phyloP scores from a whole-genome alignment of 371 early-diverging fungal genomes.

The Amoeboaphelidium protococcarum region DNA sequence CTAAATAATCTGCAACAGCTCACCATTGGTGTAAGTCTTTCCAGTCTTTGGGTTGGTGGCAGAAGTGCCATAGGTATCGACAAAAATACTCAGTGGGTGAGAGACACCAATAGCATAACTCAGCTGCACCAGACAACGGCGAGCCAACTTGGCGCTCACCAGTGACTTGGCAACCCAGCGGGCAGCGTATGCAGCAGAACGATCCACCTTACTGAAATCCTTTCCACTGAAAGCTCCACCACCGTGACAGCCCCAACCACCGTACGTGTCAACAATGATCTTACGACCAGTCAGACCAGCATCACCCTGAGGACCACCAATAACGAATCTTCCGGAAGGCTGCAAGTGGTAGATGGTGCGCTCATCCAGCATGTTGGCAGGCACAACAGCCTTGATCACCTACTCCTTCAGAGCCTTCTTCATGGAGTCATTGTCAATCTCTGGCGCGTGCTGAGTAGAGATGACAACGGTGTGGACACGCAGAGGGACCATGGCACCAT shows the following conservation, averaged over 20 bases:
- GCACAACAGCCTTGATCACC: slow-evolving; percentile 81
- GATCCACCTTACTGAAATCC: slow-evolving; percentile 99
- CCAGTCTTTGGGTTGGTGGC: too few species aligned
- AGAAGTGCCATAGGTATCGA: slow-evolving; percentile 92
- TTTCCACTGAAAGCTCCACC: slow-evolving; percentile 99
- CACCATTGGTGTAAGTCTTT: slow-evolving; percentile 54
- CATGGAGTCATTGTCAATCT: slow-evolving; percentile 53
- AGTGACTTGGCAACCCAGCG: slow-evolving; percentile 94
- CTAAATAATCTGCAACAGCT: slow-evolving; percentile 76
- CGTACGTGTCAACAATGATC: slow-evolving; percentile 89
- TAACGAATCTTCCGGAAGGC: slow-evolving; percentile 96
- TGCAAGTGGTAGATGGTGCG: slow-evolving; percentile 87
- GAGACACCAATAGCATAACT: slow-evolving; percentile 98
- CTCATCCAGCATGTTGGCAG: slow-evolving; percentile 61
- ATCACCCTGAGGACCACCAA: slow-evolving; percentile 99
- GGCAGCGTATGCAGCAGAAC: slow-evolving; percentile 97
- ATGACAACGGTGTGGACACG: slow-evolving; percentile 95
- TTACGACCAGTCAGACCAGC: slow-evolving; percentile 98
- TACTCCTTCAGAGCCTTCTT: slow-evolving; percentile 70
- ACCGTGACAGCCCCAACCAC: slow-evolving; percentile 98
- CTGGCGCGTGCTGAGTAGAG: slow-evolving; percentile 90
- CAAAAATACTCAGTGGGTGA: slow-evolving; percentile 87
- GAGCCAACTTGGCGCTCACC: slow-evolving; percentile 76
- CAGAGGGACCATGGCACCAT: slow-evolving; percentile 73
- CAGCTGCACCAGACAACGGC: slow-evolving; percentile 84